These are phyloP conservation scores for Ploettnerulaceae sp. DNA, from an alignment of 2,329 filamentous ascomycete species.

Conservation along the genomic window DNA sequence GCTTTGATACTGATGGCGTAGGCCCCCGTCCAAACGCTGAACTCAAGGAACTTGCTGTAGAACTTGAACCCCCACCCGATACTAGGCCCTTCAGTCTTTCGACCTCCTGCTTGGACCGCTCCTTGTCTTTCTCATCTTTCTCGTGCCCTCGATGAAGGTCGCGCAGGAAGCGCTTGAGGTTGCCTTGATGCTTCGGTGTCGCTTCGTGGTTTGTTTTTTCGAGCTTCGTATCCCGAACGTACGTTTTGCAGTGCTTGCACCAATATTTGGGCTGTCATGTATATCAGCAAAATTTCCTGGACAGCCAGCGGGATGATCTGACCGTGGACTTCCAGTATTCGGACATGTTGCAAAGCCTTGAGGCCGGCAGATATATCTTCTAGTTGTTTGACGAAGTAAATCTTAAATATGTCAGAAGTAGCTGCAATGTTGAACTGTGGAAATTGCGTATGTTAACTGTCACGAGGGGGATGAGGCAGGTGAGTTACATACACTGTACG, in stretches of 20 bases:
- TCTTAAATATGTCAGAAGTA: too few species aligned
- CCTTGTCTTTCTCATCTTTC: constrained; percentile 72
- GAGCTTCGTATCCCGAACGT: constrained; percentile 86
- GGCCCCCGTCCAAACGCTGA: constrained; percentile 24
- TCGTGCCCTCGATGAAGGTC: constrained; percentile 84
- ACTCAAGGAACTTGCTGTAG: constrained; percentile 23
- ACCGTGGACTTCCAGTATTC: constrained; percentile 98
- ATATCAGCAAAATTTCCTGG: constrained; percentile 14
- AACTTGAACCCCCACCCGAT: constrained; percentile 36
- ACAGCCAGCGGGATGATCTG: neutral
- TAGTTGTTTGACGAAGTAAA: neutral
- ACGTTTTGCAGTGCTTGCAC: constrained; percentile 94
- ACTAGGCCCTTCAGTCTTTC: constrained; percentile 79
- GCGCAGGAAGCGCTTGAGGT: constrained; percentile 82
- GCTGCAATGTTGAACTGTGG: too few species aligned
- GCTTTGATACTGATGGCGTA: constrained; percentile 30
- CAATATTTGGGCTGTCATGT: constrained; percentile 72
- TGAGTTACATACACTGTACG: constrained; percentile 1
- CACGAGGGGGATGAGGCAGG: constrained; percentile 1
- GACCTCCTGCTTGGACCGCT: constrained; percentile 77
- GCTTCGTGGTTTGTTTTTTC: constrained; percentile 87
- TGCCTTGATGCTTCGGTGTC: constrained; percentile 77
- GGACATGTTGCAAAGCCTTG: constrained; percentile 56
- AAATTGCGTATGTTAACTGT: neutral
- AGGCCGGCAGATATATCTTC: neutral